phyloP scores from a whole-genome alignment of 2,329 filamentous ascomycete genomes.

The Colletotrichum falcatum region DNA sequence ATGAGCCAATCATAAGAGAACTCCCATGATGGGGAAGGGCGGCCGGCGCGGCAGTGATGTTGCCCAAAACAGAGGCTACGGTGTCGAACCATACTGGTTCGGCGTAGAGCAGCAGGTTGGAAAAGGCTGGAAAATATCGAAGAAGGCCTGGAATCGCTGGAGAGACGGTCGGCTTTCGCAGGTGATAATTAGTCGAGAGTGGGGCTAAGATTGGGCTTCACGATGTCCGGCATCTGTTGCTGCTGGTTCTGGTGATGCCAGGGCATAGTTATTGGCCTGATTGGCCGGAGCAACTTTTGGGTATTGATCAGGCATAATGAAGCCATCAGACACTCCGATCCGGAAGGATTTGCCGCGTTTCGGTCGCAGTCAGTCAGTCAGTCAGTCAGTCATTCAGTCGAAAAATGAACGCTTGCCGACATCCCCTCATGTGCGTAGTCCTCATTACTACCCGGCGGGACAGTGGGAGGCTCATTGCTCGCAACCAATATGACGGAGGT shows the following conservation, averaged over 20 bases:
- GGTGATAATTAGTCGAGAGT: neutral
- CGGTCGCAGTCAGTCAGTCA: neutral
- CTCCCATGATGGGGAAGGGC: conserved; percentile 67
- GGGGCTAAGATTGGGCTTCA: conserved; percentile 8
- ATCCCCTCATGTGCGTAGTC: conserved; percentile 12
- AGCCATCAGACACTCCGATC: conserved; percentile 2
- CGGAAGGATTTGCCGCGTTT: neutral
- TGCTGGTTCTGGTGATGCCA: conserved; percentile 1
- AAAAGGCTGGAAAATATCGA: conserved; percentile 31
- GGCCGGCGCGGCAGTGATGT: conserved; percentile 57
- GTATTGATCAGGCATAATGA: conserved; percentile 26
- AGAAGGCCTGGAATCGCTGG: conserved; percentile 26
- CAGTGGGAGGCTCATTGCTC: neutral
- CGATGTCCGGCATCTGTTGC: conserved; percentile 3
- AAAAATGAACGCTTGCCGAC: neutral
- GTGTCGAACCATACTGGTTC: conserved; percentile 41
- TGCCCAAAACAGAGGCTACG: conserved; percentile 37
- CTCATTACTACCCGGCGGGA: neutral
- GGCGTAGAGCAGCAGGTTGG: conserved; percentile 23
- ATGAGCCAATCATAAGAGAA: conserved; percentile 68
- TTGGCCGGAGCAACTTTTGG: conserved; percentile 13
- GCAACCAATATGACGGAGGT: conserved; percentile 5
- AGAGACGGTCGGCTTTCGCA: neutral
- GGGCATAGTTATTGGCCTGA: neutral
- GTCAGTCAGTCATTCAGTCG: neutral